These are phyloP conservation scores for Xylaria sp. DNA, from an alignment of 495 filamentous ascomycete genomes.

Conservation along the genomic window DNA sequence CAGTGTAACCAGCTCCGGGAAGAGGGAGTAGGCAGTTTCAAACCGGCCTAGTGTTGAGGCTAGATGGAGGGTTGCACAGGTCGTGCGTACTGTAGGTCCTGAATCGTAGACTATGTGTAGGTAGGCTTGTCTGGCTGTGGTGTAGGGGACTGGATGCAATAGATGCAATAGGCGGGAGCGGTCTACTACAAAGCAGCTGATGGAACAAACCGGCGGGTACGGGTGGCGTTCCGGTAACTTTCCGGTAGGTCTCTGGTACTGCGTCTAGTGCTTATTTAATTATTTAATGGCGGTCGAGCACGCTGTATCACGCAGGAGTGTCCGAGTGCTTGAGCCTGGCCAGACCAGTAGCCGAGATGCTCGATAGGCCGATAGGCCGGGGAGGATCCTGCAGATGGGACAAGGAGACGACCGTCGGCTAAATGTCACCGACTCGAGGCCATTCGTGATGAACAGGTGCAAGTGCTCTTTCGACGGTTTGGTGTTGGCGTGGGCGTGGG, in stretches of 20 bases:
- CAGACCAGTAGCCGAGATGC: background rate
- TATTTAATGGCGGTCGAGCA: conserved; percentile 14
- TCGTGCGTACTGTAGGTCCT: conserved; percentile 18
- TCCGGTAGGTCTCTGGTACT: conserved; percentile 12
- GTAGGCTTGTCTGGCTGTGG: too few relatives aligned
- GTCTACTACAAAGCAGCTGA: conserved; percentile 17
- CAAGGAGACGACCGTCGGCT: background rate
- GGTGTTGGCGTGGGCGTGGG: background rate
- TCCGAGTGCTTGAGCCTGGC: conserved; percentile 3
- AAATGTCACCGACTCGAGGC: conserved; percentile 12
- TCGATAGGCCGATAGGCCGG: background rate
- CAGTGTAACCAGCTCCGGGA: background rate
- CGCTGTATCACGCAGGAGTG: conserved; percentile 3
- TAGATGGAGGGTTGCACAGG: conserved; percentile 15
- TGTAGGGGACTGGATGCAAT: conserved; percentile 8
- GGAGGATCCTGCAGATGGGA: background rate
- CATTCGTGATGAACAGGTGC: background rate
- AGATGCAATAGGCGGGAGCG: conserved; percentile 19
- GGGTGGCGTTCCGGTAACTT: conserved; percentile 12
- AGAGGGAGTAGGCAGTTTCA: background rate
- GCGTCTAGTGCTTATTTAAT: conserved; percentile 22
- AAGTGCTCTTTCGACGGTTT: background rate
- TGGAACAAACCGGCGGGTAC: conserved; percentile 25
- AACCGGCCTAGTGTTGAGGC: conserved; percentile 18
- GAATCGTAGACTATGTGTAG: too few relatives aligned